Evolutionary conservation across 1,284 basidiomycete species (phyloP).

Genomic region (Boletellus sp.): DNA sequence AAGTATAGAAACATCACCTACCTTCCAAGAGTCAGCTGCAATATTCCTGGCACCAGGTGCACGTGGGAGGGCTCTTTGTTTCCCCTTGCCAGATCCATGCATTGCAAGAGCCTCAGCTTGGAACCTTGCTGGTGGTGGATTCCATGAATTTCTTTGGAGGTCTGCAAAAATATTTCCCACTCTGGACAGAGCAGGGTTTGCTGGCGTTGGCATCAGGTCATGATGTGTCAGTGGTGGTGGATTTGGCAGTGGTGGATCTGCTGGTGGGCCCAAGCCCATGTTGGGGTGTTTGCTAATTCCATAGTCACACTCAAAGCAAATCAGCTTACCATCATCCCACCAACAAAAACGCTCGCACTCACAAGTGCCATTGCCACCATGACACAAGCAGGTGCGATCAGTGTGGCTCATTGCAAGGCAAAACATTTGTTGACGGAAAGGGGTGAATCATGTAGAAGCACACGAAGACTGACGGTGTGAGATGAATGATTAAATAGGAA

Average conservation of each 20-base stretch:
- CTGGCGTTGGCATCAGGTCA: no score
- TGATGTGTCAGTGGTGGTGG: no score
- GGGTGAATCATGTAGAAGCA: no score
- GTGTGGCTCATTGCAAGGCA: no score
- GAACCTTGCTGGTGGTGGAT: not conserved
- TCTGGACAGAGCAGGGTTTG: not conserved
- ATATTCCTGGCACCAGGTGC: not conserved
- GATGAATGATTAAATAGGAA: no score
- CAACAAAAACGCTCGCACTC: constrained; percentile 2
- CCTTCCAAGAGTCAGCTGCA: not conserved
- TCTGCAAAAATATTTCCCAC: not conserved
- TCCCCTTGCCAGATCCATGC: not conserved
- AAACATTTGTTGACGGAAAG: no score
- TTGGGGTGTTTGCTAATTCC: constrained; percentile 3
- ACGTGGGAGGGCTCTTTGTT: not conserved
- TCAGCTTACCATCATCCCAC: not conserved
- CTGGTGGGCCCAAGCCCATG: no score
- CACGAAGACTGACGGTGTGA: no score
- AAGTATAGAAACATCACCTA: not conserved
- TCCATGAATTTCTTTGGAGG: not conserved
- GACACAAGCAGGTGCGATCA: not conserved
- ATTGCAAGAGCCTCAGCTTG: not conserved
- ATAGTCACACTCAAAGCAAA: constrained; percentile 1
- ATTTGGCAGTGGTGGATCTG: no score
- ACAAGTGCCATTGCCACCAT: not conserved